phyloP scores from a whole-genome alignment of 2,329 filamentous ascomycete genomes.

The Laburnicola sp. region DNA sequence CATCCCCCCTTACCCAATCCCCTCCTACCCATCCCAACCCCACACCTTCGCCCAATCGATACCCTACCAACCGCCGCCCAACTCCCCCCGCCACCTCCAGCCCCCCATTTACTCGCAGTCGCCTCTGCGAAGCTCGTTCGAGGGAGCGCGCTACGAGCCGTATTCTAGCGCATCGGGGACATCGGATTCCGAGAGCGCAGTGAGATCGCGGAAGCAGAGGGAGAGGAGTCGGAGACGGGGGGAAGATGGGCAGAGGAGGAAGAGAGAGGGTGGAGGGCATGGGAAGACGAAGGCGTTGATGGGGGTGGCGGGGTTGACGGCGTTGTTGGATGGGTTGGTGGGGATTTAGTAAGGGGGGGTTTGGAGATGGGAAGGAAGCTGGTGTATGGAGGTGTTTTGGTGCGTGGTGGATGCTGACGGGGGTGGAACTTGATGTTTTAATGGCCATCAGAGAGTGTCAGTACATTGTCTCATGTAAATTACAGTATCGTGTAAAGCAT shows the following conservation, averaged over 20 bases:
- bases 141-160: constrained; percentile 10
- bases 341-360: constrained; percentile 13
- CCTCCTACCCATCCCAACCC: constrained; percentile 8
- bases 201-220: constrained; percentile 15
- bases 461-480: background rate
- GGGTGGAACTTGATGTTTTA: background rate
- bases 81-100: constrained; percentile 9
- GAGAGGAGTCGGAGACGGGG: constrained; percentile 20
- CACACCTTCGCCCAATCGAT: constrained; percentile 1
- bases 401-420: too few species aligned
- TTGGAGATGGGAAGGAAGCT: too few species aligned
- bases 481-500: background rate
- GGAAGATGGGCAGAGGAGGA: constrained; percentile 9
- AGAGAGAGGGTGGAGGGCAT: constrained; percentile 9
- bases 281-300: constrained; percentile 40
- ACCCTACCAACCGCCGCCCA: constrained; percentile 8
- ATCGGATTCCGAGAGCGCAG: constrained; percentile 29
- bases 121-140: constrained; percentile 10
- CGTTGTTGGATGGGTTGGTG: constrained; percentile 41
- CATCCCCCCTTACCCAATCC: constrained; percentile 3
- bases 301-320: constrained; percentile 44
- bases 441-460: background rate
- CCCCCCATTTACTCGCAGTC: constrained; percentile 20
- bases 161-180: constrained; percentile 20
- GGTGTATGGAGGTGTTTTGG: too few species aligned